These are phyloP conservation scores for Williopsis jadinii DNA, from an alignment of 1,139 yeast genomes.

Conservation along the genomic window DNA sequence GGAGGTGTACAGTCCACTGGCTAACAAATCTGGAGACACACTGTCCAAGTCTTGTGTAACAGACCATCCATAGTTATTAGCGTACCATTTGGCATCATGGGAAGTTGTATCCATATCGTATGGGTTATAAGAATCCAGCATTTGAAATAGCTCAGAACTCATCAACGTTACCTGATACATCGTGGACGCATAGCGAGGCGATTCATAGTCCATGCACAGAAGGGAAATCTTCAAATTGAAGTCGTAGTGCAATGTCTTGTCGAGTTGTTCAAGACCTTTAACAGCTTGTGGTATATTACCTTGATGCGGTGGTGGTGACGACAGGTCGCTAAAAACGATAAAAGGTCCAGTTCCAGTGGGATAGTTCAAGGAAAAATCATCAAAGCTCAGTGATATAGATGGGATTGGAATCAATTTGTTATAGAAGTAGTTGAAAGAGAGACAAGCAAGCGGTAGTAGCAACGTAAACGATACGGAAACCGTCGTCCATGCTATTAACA, in stretches of 20 bases:
- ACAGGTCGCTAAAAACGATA: constrained; percentile 18
- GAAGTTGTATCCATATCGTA: not conserved
- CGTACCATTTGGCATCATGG: not conserved
- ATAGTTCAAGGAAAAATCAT: constrained; percentile 23
- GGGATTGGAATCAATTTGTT: constrained; percentile 30
- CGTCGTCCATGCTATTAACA: constrained; percentile 14
- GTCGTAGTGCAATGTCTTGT: not conserved
- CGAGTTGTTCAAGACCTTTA: no score
- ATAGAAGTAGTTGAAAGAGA: constrained; percentile 34
- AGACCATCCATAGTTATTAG: not conserved
- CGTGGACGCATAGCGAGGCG: not conserved
- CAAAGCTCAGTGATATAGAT: constrained; percentile 25
- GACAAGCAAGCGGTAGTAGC: constrained; percentile 33
- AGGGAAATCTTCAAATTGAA: constrained; percentile 15
- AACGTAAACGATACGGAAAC: constrained; percentile 19
- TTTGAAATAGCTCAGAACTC: not conserved
- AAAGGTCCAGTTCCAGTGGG: constrained; percentile 24
- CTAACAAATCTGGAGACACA: not conserved
- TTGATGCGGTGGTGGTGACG: no score
- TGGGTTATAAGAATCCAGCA: not conserved
- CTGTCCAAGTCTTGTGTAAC: not conserved
- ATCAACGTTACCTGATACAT: not conserved
- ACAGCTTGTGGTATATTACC: no score
- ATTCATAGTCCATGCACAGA: not conserved
- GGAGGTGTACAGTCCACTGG: not conserved